phyloP scores from a whole-genome alignment of 1,139 yeast genomes.

The Pneumocystis carinii region DNA sequence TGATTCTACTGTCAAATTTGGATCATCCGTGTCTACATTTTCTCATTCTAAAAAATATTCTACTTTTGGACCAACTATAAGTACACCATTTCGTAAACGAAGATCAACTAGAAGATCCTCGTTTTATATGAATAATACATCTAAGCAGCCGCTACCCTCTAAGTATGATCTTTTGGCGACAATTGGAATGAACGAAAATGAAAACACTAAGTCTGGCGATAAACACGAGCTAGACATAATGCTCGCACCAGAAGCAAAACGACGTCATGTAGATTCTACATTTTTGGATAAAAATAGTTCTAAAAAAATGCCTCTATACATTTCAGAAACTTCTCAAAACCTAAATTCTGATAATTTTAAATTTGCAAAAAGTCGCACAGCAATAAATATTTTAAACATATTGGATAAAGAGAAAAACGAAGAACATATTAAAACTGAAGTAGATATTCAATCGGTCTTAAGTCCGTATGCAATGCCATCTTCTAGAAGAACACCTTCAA shows the following conservation, averaged over 20 bases:
- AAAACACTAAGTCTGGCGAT: background rate
- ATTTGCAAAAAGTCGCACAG: background rate
- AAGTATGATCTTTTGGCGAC: background rate
- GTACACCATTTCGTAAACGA: background rate
- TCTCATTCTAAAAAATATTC: background rate
- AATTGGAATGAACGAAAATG: background rate
- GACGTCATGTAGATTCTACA: background rate
- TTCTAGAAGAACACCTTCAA: background rate
- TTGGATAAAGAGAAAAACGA: background rate
- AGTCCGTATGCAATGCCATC: background rate
- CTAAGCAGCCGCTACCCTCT: background rate
- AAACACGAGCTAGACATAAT: background rate
- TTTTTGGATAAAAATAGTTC: background rate
- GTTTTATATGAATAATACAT: background rate
- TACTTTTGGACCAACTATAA: background rate
- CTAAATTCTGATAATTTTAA: background rate
- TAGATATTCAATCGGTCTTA: background rate
- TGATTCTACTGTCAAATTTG: background rate
- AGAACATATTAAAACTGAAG: background rate
- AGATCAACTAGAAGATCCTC: background rate
- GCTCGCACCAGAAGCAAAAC: background rate
- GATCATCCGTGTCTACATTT: background rate
- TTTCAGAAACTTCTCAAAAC: background rate
- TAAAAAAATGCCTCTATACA: background rate
- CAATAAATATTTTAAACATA: background rate